Percentiles rank a stretch among this genome's conserved stretches.
Conservation (phyloP, 257 asterid genomes). For the Scutellaria baicalensis region DNA sequence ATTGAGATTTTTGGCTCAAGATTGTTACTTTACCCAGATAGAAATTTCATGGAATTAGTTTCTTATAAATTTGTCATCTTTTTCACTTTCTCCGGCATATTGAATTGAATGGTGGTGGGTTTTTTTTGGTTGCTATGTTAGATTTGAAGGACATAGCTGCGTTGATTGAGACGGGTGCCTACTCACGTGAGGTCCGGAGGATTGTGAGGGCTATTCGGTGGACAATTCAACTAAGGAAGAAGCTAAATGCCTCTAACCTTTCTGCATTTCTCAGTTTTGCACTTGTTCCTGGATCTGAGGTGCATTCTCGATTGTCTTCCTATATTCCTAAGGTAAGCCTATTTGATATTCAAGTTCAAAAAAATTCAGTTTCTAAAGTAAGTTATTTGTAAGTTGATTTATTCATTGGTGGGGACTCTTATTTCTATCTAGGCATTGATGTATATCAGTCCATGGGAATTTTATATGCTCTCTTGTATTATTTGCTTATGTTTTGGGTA, state of each 20-base stretch:
- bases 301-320: conserved; percentile 47
- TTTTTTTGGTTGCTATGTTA: conserved; percentile 13
- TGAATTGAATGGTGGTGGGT: background rate
- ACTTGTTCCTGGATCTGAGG: conserved; percentile 70
- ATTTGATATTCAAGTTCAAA: background rate
- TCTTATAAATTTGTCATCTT: background rate
- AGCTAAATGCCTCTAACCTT: conserved; percentile 53
- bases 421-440: background rate
- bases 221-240: conserved; percentile 65
- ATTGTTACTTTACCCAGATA: background rate
- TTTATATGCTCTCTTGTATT: background rate
- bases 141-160: conserved; percentile 76
- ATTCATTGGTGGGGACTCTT: background rate
- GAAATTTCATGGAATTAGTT: background rate
- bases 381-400: background rate
- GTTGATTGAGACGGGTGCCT: conserved; percentile 76
- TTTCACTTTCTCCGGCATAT: background rate
- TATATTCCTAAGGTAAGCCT: conserved; percentile 59
- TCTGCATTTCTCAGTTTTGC: conserved; percentile 50
- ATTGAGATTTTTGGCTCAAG: background rate
- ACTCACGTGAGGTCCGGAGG: conserved; percentile 68
- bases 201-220: conserved; percentile 63
- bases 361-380: background rate
- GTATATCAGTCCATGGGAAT: background rate
- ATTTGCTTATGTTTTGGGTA: background rate